Percentiles rank a stretch among this genome's conserved stretches.
Conservation (phyloP, 164 flowering plant genomes). For the Magnolia changhungtana region DNA sequence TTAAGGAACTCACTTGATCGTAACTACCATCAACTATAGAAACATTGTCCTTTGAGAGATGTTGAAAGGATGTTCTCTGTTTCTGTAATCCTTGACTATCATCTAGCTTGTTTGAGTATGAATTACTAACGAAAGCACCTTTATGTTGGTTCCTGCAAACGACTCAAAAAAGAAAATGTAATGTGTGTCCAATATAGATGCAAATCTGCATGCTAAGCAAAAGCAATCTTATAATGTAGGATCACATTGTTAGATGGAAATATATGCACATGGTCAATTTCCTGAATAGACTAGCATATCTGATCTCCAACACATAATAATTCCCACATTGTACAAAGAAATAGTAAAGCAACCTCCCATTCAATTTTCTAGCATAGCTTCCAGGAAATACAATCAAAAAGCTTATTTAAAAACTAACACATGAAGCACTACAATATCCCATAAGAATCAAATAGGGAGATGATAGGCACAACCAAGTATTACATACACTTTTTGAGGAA, state of each 20-base stretch:
- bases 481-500: not conserved
- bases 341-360: not conserved
- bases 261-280: not conserved
- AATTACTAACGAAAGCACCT: slow-evolving; percentile 16
- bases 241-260: not conserved
- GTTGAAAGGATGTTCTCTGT: slow-evolving; percentile 18
- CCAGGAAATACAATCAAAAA: not conserved
- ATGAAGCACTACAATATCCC: not conserved
- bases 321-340: not conserved
- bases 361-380: too few relatives aligned
- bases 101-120: slow-evolving; percentile 14
- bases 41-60: slow-evolving; percentile 11
- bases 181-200: not conserved
- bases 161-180: not conserved
- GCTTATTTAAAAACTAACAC: not conserved
- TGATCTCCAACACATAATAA: not conserved
- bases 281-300: too few relatives aligned
- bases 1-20: slow-evolving; percentile 12
- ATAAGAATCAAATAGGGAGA: not conserved
- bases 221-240: not conserved
- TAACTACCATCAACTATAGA: slow-evolving; percentile 12
- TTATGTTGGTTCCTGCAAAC: slow-evolving; percentile 34
- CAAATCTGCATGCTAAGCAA: not conserved
- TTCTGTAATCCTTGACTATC: slow-evolving; percentile 12
- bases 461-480: not conserved